Base-by-base conservation (phyloP, 2,329 filamentous ascomycete species). In the Lasiodiplodia sp. region DNA sequence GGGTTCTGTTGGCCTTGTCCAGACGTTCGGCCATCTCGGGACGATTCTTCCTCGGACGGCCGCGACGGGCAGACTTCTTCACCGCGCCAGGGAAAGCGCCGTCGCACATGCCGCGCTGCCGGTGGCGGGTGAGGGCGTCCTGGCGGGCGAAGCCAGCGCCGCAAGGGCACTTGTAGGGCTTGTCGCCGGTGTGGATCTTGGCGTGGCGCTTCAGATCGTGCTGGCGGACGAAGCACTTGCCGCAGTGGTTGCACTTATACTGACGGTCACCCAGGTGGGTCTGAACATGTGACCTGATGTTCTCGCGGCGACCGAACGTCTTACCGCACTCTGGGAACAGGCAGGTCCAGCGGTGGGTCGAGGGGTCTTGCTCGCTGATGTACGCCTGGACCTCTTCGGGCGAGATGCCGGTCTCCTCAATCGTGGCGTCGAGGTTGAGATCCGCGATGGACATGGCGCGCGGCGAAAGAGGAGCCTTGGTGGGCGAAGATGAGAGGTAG, bases 281-380 rank as follows among this genome's bases (percentile, higher is more conserved):
- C 81, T 99, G 96, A 16, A 99, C 93, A 79, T 99, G 96, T 0
- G 94, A 97, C 79, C 97, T 97, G 84, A 98, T 97, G 82, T 99
- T 98, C 80, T 99, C 96, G 79, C 97, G 97, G 73, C 96, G 89
- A n/a, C 94, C 95, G 77, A 99, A 98, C 66, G 90, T 88, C 80
- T 97, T 97, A 73, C 90, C 88, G 80, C 96, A 99, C 34, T 89
- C 90, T 10, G 93, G 84, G 73, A 79, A 85, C 18, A 85, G 76
- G 73, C 84, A 86, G 12, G 79, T 82, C 79, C 82, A 85, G 47
- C 83, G 80, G 71, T 80, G 79, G 65, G 78, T 81, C 18, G 73
- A 73, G 5, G 78, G 74, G 55, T 82, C 77, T 70, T 84, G 83
- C 69, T 82, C 80, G 69, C 82, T 83, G 69, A 85, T 84, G 74